phyloP scores from a whole-genome alignment of 2,329 filamentous ascomycete genomes.

The Dendrostoma leiphaemia region DNA sequence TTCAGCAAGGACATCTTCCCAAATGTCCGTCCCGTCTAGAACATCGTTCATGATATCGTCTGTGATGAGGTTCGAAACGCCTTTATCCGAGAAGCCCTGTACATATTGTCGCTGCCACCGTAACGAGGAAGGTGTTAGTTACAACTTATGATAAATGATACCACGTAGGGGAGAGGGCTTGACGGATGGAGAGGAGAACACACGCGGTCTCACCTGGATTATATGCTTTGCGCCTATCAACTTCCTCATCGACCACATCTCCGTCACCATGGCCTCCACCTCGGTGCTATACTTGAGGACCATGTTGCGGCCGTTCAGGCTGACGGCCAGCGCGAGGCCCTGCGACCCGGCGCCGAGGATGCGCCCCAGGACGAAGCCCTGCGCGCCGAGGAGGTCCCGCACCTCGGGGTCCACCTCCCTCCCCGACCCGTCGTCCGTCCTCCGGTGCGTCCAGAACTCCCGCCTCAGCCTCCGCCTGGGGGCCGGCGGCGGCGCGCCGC shows the following conservation, averaged over 20 bases:
- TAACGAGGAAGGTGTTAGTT: too few relatives aligned
- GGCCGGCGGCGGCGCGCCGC: too few relatives aligned
- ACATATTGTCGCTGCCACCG: too few relatives aligned
- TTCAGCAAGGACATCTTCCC: too few relatives aligned
- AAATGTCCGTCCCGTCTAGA: too few relatives aligned
- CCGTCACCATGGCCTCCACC: background rate
- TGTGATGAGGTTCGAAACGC: too few relatives aligned
- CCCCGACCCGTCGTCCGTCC: background rate
- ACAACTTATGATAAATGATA: too few relatives aligned
- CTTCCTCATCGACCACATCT: background rate
- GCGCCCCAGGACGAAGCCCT: background rate
- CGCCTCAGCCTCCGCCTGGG: background rate
- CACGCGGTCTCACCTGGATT: constrained; percentile 2
- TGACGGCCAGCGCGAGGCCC: background rate
- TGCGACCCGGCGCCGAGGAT: constrained; percentile 4
- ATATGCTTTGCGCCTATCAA: background rate
- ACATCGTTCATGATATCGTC: too few relatives aligned
- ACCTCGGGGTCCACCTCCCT: background rate
- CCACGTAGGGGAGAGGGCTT: too few relatives aligned
- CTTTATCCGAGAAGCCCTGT: too few relatives aligned
- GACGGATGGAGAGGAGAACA: background rate
- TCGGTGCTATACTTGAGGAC: background rate
- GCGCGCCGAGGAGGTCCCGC: background rate
- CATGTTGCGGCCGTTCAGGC: background rate
- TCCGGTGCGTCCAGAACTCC: background rate